Evolutionary conservation across 331 rosid species (phyloP).

Genomic region (Quercus tomentella): DNA sequence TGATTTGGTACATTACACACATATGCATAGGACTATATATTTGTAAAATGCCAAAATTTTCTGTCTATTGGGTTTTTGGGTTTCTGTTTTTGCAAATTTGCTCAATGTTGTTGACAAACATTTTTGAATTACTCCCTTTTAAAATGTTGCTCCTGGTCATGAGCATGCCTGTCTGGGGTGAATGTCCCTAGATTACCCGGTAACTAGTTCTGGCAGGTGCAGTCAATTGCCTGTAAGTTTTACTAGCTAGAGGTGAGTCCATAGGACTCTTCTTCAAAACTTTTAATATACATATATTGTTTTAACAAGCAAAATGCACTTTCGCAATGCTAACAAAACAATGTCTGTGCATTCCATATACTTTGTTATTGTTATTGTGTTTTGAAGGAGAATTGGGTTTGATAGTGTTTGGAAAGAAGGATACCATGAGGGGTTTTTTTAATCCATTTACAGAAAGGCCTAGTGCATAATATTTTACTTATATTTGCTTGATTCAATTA

Average conservation of each 20-base stretch:
- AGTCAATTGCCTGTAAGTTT: fast-evolving
- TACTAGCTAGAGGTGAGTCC: too few relatives aligned
- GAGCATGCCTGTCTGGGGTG: too few relatives aligned
- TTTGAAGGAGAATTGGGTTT: not conserved
- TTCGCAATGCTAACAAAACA: not conserved
- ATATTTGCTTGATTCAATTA: not conserved
- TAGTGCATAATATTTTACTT: not conserved
- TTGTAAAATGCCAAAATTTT: too few relatives aligned
- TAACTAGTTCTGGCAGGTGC: too few relatives aligned
- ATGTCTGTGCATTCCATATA: not conserved
- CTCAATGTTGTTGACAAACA: too few relatives aligned
- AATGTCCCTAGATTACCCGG: too few relatives aligned
- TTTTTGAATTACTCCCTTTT: too few relatives aligned
- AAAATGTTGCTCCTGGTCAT: too few relatives aligned
- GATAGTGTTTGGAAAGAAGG: not conserved
- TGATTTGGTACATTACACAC: too few relatives aligned
- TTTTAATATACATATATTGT: not conserved
- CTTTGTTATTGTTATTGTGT: not conserved
- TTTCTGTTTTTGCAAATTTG: too few relatives aligned
- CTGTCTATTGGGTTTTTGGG: too few relatives aligned
- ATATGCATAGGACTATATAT: too few relatives aligned
- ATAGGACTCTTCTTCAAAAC: not conserved
- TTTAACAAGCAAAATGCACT: not conserved
- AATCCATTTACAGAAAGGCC: not conserved
- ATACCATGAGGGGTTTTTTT: not conserved